These are phyloP conservation scores for Sungouiella thailandica DNA, from an alignment of 805 yeast genomes.

Conservation along the genomic window DNA sequence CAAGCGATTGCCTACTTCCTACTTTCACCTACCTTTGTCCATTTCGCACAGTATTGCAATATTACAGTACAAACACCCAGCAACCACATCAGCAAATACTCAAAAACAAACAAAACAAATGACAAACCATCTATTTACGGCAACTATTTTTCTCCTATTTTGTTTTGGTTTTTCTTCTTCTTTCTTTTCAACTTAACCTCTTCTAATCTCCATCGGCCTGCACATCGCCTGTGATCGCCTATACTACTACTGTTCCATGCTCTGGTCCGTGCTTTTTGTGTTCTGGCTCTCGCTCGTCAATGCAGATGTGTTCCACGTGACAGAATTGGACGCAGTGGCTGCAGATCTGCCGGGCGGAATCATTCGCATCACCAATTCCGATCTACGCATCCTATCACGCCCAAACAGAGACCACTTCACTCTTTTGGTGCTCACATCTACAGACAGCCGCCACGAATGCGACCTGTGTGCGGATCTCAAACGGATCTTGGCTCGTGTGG, in stretches of 20 bases:
- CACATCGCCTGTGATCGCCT: too few relatives aligned
- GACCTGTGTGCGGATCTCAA: constrained; percentile 42
- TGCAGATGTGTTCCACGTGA: background rate
- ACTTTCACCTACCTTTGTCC: too few relatives aligned
- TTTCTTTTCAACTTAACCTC: background rate
- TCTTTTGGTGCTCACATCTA: constrained; percentile 50
- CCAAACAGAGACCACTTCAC: constrained; percentile 42
- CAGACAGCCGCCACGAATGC: constrained; percentile 41
- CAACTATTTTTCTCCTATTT: background rate
- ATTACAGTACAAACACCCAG: too few relatives aligned
- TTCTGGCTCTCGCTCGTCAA: background rate
- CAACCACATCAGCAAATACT: too few relatives aligned
- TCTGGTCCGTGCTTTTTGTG: too few relatives aligned
- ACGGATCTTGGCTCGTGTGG: constrained; percentile 36
- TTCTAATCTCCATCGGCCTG: background rate
- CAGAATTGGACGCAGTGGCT: background rate
- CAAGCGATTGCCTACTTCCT: too few relatives aligned
- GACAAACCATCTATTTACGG: too few relatives aligned
- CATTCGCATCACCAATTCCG: constrained; percentile 7
- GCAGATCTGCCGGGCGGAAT: constrained; percentile 5
- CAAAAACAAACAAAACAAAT: too few relatives aligned
- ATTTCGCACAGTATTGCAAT: too few relatives aligned
- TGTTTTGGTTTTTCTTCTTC: background rate
- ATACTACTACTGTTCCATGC: too few relatives aligned
- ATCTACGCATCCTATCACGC: constrained; percentile 9